These are phyloP conservation scores for Pyrenochaeta sp. DNA, from an alignment of 2,329 filamentous ascomycete species.

Conservation along the genomic window DNA sequence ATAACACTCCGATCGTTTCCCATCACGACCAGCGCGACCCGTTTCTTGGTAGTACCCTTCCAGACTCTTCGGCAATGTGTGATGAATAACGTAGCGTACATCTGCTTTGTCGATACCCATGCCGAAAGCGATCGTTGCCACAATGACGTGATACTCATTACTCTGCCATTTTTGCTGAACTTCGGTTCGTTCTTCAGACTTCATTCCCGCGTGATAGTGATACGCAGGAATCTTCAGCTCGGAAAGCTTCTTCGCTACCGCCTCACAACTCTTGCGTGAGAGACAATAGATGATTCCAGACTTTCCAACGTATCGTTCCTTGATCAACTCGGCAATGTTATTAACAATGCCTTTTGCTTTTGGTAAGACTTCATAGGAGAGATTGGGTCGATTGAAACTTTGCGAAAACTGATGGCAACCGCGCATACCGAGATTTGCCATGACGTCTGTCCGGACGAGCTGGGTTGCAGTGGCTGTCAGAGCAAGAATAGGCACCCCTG, in stretches of 20 bases:
- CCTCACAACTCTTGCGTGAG: conserved; percentile 82
- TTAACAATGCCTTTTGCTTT: conserved; percentile 70
- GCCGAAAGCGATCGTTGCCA: conserved; percentile 97
- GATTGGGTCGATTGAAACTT: conserved; percentile 96
- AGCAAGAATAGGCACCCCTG: conserved; percentile 87
- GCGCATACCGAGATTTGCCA: conserved; percentile 85
- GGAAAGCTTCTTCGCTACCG: conserved; percentile 74
- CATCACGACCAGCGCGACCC: conserved; percentile 90
- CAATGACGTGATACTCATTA: conserved; percentile 83
- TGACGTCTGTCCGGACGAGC: conserved; percentile 90
- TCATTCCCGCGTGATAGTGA: conserved; percentile 87
- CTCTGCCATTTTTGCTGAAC: conserved; percentile 85
- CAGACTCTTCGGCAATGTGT: conserved; percentile 89
- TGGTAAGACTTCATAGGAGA: conserved; percentile 82
- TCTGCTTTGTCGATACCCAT: conserved; percentile 99
- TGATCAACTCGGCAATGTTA: conserved; percentile 71
- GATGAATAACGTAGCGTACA: conserved; percentile 95
- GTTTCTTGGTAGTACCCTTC: conserved; percentile 99
- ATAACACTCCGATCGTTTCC: conserved; percentile 85
- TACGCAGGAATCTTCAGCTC: conserved; percentile 73
- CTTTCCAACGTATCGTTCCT: conserved; percentile 70
- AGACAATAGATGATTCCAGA: conserved; percentile 95
- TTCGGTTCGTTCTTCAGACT: conserved; percentile 69
- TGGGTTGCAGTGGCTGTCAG: conserved; percentile 94
- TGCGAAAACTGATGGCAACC: conserved; percentile 82